phyloP scores from a whole-genome alignment of 2,329 filamentous ascomycete species.

The Cercospora sesami region DNA sequence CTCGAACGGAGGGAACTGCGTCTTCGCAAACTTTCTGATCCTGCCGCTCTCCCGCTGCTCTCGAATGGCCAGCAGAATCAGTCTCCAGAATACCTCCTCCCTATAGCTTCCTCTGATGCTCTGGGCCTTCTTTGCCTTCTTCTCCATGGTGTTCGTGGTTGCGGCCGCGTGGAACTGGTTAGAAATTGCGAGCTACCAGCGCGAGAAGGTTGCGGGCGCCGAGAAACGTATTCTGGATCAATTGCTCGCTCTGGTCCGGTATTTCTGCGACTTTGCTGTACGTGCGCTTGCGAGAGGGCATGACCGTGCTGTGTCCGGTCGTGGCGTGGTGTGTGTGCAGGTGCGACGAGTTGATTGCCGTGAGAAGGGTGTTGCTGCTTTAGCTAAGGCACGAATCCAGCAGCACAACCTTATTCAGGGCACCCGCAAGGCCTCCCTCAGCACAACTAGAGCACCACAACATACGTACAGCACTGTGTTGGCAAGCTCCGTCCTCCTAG shows the following conservation, averaged over 20 bases:
- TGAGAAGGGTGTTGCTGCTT: neutral
- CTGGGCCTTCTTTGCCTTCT: neutral
- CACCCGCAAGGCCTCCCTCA: neutral
- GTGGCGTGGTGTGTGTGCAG: neutral
- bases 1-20: conserved; percentile 3
- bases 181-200: neutral
- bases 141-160: neutral
- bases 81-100: conserved; percentile 4
- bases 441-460: neutral
- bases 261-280: neutral
- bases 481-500: neutral
- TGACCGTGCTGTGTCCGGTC: neutral
- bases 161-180: neutral
- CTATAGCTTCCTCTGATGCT: neutral
- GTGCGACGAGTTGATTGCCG: neutral
- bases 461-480: neutral
- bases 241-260: neutral
- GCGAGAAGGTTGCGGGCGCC: neutral
- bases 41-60: neutral
- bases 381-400: neutral
- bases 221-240: neutral
- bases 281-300: neutral
- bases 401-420: neutral
- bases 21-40: neutral
- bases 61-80: neutral